Evolutionary conservation across 306 rosid genomes (phyloP).

Genomic region (Mimosa bimucronata): DNA sequence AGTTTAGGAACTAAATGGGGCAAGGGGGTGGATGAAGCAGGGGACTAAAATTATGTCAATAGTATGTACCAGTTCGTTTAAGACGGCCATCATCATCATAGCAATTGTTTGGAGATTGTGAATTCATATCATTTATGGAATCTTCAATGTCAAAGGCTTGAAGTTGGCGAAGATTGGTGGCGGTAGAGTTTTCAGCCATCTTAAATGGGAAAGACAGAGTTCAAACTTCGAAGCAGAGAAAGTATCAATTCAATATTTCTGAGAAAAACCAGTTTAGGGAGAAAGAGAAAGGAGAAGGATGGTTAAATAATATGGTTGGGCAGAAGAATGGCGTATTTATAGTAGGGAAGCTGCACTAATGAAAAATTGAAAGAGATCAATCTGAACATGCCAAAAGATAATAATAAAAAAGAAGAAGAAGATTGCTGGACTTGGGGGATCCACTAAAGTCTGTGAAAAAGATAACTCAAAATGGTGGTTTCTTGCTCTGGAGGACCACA

Average conservation of each 20-base stretch:
- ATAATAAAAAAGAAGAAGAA: too few species aligned
- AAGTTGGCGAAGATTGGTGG: constrained; percentile 25
- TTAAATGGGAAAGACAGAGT: constrained; percentile 11
- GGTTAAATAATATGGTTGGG: background rate
- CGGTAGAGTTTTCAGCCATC: constrained; percentile 46
- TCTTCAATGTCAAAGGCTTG: constrained; percentile 46
- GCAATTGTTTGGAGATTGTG: constrained; percentile 37
- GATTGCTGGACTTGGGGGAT: background rate
- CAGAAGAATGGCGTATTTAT: constrained; percentile 38
- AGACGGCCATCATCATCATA: constrained; percentile 62
- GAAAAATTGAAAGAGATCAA: background rate
- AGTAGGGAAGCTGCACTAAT: constrained; percentile 10
- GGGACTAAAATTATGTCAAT: background rate
- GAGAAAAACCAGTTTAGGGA: background rate
- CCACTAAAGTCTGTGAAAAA: too few species aligned
- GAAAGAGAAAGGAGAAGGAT: background rate
- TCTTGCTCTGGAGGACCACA: constrained; percentile 32
- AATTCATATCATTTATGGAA: constrained; percentile 27
- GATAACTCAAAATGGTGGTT: constrained; percentile 5
- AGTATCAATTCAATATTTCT: background rate
- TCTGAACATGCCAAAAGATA: background rate
- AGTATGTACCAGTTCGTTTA: constrained; percentile 52
- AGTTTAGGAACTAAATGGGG: background rate
- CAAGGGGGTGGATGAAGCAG: background rate
- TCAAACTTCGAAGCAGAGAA: constrained; percentile 3